Base-by-base conservation (phyloP, 768 basidiomycete genomes). In the Mrakia gelida region DNA sequence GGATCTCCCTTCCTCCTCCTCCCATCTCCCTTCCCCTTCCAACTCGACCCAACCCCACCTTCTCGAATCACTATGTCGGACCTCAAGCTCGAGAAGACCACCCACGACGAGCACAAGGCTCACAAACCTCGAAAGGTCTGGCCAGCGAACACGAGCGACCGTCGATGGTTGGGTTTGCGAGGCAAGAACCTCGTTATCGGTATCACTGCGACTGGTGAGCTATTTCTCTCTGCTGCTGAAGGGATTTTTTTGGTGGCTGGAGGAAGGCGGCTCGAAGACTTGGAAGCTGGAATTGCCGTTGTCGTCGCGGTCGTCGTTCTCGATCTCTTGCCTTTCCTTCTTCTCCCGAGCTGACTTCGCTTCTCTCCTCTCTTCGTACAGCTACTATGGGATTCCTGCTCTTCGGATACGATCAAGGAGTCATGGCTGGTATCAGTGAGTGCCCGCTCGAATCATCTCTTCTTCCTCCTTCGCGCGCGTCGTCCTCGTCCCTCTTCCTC, bases 341-440 rank as follows among this genome's bases (percentile, higher is more conserved):
- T 52, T 13, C 15, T 52, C 49, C 49, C 49, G 49, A 52, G 49
- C 49, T 52, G 49, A 52, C 45, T 52, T 21, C 7, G 15, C 18
- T 21, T 52, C 49, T 45, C 49, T 7, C 2, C 18, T 16, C 18
- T 52, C 49, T 2, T 52, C 18, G 3, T 26, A 61, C 65, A 30
- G 76, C 71, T 21, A 77, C 74, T 11, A 73, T 79, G 56, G 52
- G 78, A 54, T 79, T 79, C 78, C 71, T 79, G 26, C 74, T 79
- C 54, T 79, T 79, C 72, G 77, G 82, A 10, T 84, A 84, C 73
- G 82, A 84, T 78, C 83, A 84, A 75, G 83, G 83, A 54, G 82
- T 83, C 77, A 83, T 83, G 82, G 80, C 81, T 8, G 84, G 84
- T 32, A 80, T 84, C 52, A 83, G 67, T 70, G 67, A 70, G 67